Evolutionary conservation across 192 early-diverging fungal species (phyloP).

Genomic region (Dissophora globulifera): DNA sequence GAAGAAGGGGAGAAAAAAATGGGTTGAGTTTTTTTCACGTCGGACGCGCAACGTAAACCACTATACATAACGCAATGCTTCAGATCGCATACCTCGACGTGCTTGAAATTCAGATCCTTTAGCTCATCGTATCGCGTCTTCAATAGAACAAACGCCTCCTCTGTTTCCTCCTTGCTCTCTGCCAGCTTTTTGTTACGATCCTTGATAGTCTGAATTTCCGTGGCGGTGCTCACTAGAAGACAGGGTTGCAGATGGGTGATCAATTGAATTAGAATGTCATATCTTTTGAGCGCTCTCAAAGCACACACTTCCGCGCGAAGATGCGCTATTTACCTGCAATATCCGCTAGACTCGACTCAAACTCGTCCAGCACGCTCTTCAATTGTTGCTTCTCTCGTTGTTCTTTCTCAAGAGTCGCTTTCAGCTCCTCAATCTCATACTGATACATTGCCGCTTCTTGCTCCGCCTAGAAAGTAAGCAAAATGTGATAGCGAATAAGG

Average conservation of each 20-base stretch:
- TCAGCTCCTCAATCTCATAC: conserved; percentile 43
- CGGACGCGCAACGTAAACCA: too few relatives aligned
- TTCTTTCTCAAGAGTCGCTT: conserved; percentile 29
- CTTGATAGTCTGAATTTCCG: conserved; percentile 42
- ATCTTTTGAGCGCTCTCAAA: too few relatives aligned
- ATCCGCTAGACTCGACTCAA: conserved; percentile 46
- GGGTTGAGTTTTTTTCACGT: too few relatives aligned
- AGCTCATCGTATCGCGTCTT: conserved; percentile 48
- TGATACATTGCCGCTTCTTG: conserved; percentile 48
- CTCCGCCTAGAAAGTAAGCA: conserved; percentile 31
- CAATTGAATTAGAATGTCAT: background rate
- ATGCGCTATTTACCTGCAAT: conserved; percentile 38
- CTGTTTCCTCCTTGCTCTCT: conserved; percentile 33
- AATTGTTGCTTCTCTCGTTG: conserved; percentile 29
- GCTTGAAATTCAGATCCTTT: conserved; percentile 34
- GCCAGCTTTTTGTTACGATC: conserved; percentile 38
- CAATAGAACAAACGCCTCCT: conserved; percentile 43
- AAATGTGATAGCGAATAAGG: background rate
- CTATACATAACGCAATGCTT: too few relatives aligned
- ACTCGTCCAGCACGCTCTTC: conserved; percentile 42
- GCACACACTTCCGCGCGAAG: too few relatives aligned
- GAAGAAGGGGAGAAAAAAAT: background rate
- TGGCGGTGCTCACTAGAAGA: conserved; percentile 33
- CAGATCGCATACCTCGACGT: conserved; percentile 37
- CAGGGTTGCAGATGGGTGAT: background rate